These are phyloP conservation scores for Fusarium neocosmosporiellum DNA, from an alignment of 2,329 filamentous ascomycete genomes.

Conservation along the genomic window DNA sequence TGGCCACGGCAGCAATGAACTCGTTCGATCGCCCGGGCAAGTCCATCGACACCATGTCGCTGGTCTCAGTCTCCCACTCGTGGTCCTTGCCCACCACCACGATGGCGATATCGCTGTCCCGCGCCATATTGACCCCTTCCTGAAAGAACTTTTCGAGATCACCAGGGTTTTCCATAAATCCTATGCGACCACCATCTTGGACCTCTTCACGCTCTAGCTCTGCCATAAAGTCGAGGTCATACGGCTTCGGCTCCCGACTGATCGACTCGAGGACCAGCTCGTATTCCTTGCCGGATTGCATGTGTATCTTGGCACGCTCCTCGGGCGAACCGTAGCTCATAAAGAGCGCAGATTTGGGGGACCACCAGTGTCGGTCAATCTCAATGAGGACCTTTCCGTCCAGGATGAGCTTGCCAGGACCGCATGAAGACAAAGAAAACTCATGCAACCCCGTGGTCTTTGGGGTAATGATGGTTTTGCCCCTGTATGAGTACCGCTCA, in stretches of 20 bases:
- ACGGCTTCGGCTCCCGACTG: slow-evolving; percentile 27
- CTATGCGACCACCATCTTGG: slow-evolving; percentile 28
- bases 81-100: slow-evolving; percentile 26
- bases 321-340: slow-evolving; percentile 33
- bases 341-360: slow-evolving; percentile 27
- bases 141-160: slow-evolving; percentile 18
- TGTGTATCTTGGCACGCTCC: slow-evolving; percentile 14
- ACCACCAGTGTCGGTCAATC: slow-evolving; percentile 32
- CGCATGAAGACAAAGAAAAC: slow-evolving; percentile 21
- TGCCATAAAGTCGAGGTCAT: slow-evolving; percentile 17
- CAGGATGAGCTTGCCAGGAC: slow-evolving; percentile 18
- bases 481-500: slow-evolving; percentile 28
- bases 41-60: slow-evolving; percentile 25
- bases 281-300: slow-evolving; percentile 20
- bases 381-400: slow-evolving; percentile 21
- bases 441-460: slow-evolving; percentile 22
- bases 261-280: slow-evolving; percentile 21
- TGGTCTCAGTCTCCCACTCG: slow-evolving; percentile 30
- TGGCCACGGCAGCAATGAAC: slow-evolving; percentile 11
- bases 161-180: slow-evolving; percentile 27
- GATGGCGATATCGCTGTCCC: slow-evolving; percentile 11
- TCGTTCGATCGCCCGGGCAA: slow-evolving; percentile 18
- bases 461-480: slow-evolving; percentile 10
- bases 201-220: slow-evolving; percentile 28
- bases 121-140: slow-evolving; percentile 14